Base-by-base conservation (phyloP, 2,329 filamentous ascomycete species). In the Aspergillus ruber region DNA sequence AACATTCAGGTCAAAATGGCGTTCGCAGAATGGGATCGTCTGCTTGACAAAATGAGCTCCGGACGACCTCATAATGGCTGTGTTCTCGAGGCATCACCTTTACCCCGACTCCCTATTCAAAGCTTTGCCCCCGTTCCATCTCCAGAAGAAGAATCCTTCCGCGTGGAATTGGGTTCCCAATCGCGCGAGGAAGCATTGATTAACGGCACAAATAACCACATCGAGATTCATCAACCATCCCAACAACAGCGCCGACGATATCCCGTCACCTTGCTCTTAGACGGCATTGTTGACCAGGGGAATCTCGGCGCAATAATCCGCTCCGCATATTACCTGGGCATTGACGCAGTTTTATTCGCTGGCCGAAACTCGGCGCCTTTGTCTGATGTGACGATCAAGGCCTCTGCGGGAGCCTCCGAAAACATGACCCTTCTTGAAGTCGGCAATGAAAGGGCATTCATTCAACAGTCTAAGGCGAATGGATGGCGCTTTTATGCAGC, bases 231-330 rank as follows among this genome's bases (percentile, higher is more conserved):
- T 44, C 55, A 55, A 15, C 50, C 57, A 3, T 21, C 21, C 29
- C 48, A 47, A 9, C 40, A 50, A 2, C 43, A 52, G 23, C 47
- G 45, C 46, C 43, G 13, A n/a, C 56, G 59, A 47, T 73, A 64
- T 47, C 72, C 72, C 0, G 64, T 75, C 21, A 59, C 67, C 29
- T 53, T 75, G 15, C 63, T 77, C 38, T 65, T 73, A 8, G 69
- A 73, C 45, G 67, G 67, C n/a, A 61, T 77, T 48, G 71, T 89
- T 8, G 91, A 98, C 61, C 86, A 90, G 0, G 90, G 88, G 21
- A 98, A 98, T 62, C 74, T 97, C 1, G 93, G 93, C 38, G 89
- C 84, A 18, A 91, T 97, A 50, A 77, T 97, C 39, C 86, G 93
- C 32, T 88, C 88, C 5, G 89, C 90, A 2, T 86, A 88, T 60